Percentiles rank a stretch among this genome's conserved stretches.
These are phyloP conservation scores for Biscogniauxia sp. DNA, from an alignment of 2,329 filamentous ascomycete genomes.

Conservation along the genomic window DNA sequence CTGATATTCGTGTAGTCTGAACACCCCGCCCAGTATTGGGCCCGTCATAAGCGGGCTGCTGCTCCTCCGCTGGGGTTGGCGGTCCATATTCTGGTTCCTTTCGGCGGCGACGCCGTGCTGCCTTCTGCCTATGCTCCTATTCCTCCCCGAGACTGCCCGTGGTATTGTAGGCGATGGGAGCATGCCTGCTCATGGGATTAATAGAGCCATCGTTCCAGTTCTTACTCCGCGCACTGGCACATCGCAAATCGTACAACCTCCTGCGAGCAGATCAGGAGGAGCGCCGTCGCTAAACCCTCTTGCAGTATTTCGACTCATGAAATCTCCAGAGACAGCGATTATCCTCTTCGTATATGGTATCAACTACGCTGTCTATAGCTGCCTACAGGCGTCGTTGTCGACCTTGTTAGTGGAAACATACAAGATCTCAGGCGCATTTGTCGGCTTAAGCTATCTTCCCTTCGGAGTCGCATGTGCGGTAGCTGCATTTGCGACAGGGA, in stretches of 20 bases:
- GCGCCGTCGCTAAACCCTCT: slow-evolving; percentile 1
- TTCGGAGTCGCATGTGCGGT: slow-evolving; percentile 12
- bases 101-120: slow-evolving; percentile 35
- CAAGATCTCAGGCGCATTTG: slow-evolving; percentile 6
- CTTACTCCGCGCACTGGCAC: background rate
- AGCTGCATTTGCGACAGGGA: slow-evolving; percentile 6
- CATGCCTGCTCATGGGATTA: slow-evolving; percentile 10
- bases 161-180: slow-evolving; percentile 15
- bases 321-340: slow-evolving; percentile 1
- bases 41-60: slow-evolving; percentile 11
- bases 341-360: slow-evolving; percentile 1
- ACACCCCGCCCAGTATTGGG: slow-evolving; percentile 6
- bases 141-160: slow-evolving; percentile 37
- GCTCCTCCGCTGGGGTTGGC: slow-evolving; percentile 37
- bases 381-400: slow-evolving; percentile 12
- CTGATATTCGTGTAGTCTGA: background rate
- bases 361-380: slow-evolving; percentile 13
- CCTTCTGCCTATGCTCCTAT: slow-evolving; percentile 36
- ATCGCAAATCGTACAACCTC: background rate
- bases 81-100: slow-evolving; percentile 48
- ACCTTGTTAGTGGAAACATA: slow-evolving; percentile 11
- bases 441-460: slow-evolving; percentile 12
- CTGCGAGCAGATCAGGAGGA: background rate
- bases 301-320: background rate
- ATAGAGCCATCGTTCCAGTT: background rate